Base-by-base conservation (phyloP, 192 early-diverging fungal species). In the Coemansia nantahalensis region DNA sequence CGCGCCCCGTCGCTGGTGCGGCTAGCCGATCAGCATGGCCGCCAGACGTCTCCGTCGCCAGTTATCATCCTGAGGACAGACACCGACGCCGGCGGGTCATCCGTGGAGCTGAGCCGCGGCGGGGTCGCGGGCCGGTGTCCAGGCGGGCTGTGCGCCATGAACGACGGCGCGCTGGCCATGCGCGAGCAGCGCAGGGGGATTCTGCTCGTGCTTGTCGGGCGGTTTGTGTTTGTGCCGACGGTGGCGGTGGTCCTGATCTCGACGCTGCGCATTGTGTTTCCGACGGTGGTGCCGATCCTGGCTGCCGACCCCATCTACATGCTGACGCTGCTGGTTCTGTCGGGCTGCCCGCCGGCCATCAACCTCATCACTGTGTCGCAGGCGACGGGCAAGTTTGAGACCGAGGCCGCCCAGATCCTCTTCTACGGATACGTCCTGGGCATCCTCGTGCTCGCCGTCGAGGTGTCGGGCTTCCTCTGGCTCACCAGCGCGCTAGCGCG, bases 301-400 rank as follows among this genome's bases (percentile, higher is more conserved):
- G 70, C 56, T 12, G 58, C 55, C 28, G 87, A 89, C 45, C 87
- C 87, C 0, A 78, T 86, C 13, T 86, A 87, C 45, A 66, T 82
- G 1, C 50, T 85, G 37, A 72, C 79, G 24, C 63, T 87, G 44
- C 70, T 89, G 6, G 62, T 89, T 13, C 45, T 89, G 30, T 79
- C 80, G 0, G 73, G 79, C 31, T 81, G 79, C 14, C 87, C 87
- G 4, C 84, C 87, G 2, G 87, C 87, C 0, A 82, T 89, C 46
- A 87, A 85, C 33, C 68, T 87, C 21, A 79, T 82, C 14, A 85
- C 85, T n/a, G 80, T 87, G 17, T 79, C 81, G 38, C 83, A 84
- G 63, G 82, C 84, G 19, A 82, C 81, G 24, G 83, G 83, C 8
- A 77, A 82, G 54, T 89, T 83, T 65, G 85, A 89, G 45, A 69